These are phyloP conservation scores for Artemisia annua DNA, from an alignment of 129 eudicot species.

Conservation along the genomic window DNA sequence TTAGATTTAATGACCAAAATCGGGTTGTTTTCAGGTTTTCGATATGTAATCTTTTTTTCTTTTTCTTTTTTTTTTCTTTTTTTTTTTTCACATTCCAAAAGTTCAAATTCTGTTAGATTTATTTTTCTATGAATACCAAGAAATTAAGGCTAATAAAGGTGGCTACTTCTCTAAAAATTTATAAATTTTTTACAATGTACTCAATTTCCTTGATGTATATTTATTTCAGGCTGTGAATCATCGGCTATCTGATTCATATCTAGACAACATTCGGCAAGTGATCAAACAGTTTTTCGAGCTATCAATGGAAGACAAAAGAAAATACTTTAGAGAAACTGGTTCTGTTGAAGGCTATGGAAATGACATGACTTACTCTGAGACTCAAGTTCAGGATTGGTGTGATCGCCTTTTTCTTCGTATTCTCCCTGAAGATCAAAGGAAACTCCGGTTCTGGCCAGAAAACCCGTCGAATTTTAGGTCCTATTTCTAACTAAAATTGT, in stretches of 20 bases:
- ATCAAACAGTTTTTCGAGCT: constrained; percentile 54
- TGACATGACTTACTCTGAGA: constrained; percentile 49
- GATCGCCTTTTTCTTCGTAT: constrained; percentile 57
- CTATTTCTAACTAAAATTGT: not conserved
- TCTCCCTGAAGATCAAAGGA: constrained; percentile 45
- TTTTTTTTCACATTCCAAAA: too few relatives aligned
- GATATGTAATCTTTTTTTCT: too few relatives aligned
- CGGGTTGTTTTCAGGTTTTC: too few relatives aligned
- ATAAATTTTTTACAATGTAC: not conserved
- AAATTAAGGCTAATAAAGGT: too few relatives aligned
- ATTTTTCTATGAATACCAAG: too few relatives aligned
- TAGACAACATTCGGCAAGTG: constrained; percentile 38
- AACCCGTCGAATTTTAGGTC: constrained; percentile 53
- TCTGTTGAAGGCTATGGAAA: constrained; percentile 65
- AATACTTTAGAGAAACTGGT: constrained; percentile 46
- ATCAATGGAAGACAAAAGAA: constrained; percentile 65
- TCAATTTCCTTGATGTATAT: not conserved
- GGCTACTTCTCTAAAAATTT: not conserved
- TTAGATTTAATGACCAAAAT: too few relatives aligned
- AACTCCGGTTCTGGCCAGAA: constrained; percentile 51
- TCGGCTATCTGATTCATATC: constrained; percentile 40
- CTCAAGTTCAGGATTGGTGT: constrained; percentile 70
- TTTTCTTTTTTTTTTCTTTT: too few relatives aligned
- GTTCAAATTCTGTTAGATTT: too few relatives aligned
- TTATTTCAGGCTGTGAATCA: constrained; percentile 50